Evolutionary conservation across 2,329 filamentous ascomycete species (phyloP).

Genomic region (Colletotrichum sublineola): DNA sequence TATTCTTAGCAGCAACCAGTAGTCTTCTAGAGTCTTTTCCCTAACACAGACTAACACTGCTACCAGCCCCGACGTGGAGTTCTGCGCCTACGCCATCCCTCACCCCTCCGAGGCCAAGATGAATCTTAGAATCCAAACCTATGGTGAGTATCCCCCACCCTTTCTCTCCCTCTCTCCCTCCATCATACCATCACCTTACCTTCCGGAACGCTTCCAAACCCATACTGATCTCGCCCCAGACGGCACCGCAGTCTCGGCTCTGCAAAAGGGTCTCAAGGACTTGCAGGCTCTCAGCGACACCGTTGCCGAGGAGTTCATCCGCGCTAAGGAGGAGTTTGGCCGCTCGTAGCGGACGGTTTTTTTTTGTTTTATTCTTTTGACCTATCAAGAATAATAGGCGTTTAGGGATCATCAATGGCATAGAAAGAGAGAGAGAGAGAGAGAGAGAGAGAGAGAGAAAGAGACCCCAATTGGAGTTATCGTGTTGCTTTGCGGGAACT

Average conservation of each 20-base stretch:
- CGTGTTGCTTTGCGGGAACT: constrained; percentile 17
- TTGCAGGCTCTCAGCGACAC: constrained; percentile 94
- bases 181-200: background rate
- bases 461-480: constrained; percentile 14
- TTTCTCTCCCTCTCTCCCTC: background rate
- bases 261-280: constrained; percentile 91
- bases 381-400: constrained; percentile 12
- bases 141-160: constrained; percentile 71
- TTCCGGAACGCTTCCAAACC: background rate
- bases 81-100: constrained; percentile 97
- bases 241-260: constrained; percentile 82
- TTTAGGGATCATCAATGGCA: constrained; percentile 17
- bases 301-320: constrained; percentile 87
- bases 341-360: constrained; percentile 56
- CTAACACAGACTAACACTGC: constrained; percentile 20
- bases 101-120: constrained; percentile 97
- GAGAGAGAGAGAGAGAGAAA: constrained; percentile 8
- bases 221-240: constrained; percentile 63
- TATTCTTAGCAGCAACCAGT: background rate
- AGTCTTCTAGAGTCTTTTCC: background rate
- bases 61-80: constrained; percentile 90
- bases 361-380: background rate
- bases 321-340: constrained; percentile 40
- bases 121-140: constrained; percentile 98
- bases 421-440: constrained; percentile 30